Percentiles rank a stretch among this genome's conserved stretches.
These are phyloP conservation scores for Coleophoma crateriformis DNA, from an alignment of 2,329 filamentous ascomycete genomes.

Conservation along the genomic window DNA sequence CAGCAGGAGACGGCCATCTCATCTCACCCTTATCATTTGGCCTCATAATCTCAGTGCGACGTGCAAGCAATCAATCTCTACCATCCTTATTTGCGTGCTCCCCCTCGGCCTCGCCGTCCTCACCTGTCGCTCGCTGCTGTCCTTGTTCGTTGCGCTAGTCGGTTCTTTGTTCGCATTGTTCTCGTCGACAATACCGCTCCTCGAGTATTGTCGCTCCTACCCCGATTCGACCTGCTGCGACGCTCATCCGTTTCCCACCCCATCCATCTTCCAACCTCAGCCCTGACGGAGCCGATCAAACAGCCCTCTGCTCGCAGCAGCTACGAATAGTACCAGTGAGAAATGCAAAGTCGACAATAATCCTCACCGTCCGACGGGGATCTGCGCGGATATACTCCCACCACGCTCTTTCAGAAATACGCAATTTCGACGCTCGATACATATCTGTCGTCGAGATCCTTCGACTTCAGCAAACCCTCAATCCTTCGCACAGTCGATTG, in stretches of 20 bases:
- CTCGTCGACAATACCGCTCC: background rate
- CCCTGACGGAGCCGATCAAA: background rate
- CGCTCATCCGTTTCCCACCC: background rate
- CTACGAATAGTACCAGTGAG: background rate
- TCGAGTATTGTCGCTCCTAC: background rate
- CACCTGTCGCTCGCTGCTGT: background rate
- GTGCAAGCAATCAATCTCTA: too few relatives aligned
- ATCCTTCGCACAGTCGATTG: conserved; percentile 31
- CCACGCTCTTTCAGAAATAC: background rate
- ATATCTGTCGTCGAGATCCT: background rate
- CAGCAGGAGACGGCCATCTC: too few relatives aligned
- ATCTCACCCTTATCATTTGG: too few relatives aligned
- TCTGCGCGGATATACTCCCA: background rate
- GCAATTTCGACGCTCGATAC: background rate
- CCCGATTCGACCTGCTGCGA: background rate
- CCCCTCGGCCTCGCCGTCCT: background rate
- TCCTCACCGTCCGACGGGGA: background rate
- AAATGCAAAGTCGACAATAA: background rate
- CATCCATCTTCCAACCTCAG: background rate
- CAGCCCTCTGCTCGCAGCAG: background rate
- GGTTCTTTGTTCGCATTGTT: background rate
- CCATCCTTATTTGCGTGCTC: background rate
- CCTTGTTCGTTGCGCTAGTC: background rate
- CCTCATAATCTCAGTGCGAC: too few relatives aligned
- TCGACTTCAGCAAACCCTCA: background rate